A percentile compares a stretch with the other conserved stretches of the same genome.
Conservation (phyloP, 345 rosid genomes). For the Reutealis trisperma region DNA sequence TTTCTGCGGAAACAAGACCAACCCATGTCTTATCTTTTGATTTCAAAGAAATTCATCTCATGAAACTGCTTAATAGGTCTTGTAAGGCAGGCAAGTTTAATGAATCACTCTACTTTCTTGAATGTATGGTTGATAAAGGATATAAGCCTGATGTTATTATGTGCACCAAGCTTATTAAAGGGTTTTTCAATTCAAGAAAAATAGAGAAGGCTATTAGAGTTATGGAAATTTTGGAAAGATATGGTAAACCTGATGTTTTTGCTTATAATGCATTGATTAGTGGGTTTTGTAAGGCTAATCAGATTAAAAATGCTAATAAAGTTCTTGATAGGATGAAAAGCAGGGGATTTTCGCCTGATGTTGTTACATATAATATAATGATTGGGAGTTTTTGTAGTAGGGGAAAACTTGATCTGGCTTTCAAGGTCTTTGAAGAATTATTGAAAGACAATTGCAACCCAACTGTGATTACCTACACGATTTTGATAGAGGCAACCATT, state of each 20-base stretch:
- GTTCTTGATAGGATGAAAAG: constrained; percentile 71
- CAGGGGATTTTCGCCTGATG: constrained; percentile 67
- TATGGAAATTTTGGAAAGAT: constrained; percentile 70
- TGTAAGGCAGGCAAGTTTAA: constrained; percentile 57
- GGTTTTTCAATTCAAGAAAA: constrained; percentile 56
- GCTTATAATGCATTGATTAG: constrained; percentile 82
- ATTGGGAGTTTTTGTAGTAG: constrained; percentile 71
- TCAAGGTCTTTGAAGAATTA: constrained; percentile 59
- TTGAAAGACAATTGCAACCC: constrained; percentile 66
- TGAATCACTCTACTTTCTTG: constrained; percentile 74
- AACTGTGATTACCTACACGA: constrained; percentile 76
- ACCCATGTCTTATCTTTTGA: constrained; percentile 54
- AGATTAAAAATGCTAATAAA: constrained; percentile 54
- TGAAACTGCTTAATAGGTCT: constrained; percentile 57
- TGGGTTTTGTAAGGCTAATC: constrained; percentile 76
- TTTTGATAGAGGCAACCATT: constrained; percentile 73
- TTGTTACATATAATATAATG: constrained; percentile 79
- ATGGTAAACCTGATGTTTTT: constrained; percentile 72
- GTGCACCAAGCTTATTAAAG: constrained; percentile 83
- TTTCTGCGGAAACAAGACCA: constrained; percentile 44
- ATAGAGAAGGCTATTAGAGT: constrained; percentile 63
- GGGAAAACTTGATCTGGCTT: constrained; percentile 66
- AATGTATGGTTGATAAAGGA: constrained; percentile 59
- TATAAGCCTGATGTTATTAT: constrained; percentile 64
- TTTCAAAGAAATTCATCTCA: constrained; percentile 55